phyloP scores from a whole-genome alignment of 1,284 basidiomycete genomes.

The Tilletia indica region DNA sequence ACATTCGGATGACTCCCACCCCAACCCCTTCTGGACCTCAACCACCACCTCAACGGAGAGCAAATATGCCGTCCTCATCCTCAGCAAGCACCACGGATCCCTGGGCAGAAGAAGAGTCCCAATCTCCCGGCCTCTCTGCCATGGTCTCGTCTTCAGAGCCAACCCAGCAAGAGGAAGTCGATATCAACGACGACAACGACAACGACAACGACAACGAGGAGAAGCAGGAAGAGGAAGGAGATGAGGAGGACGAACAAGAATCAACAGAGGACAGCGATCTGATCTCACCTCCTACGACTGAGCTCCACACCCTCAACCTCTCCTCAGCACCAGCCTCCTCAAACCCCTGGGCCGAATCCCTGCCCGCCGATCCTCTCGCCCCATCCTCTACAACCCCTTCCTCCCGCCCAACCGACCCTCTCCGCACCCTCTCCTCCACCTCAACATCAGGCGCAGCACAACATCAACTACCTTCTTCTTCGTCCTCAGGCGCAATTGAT shows the following conservation, averaged over 20 bases:
- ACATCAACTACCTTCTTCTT: not conserved
- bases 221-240: not conserved
- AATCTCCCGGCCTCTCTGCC: too few species aligned
- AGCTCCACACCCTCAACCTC: slow-evolving; percentile 5
- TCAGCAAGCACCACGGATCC: too few species aligned
- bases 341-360: slow-evolving; percentile 12
- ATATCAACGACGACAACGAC: not conserved
- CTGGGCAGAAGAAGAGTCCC: too few species aligned
- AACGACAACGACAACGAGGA: not conserved
- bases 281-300: not conserved
- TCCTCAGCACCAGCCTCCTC: not conserved
- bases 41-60: too few species aligned
- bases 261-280: not conserved
- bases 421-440: not conserved
- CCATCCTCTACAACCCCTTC: not conserved
- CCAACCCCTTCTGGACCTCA: too few species aligned
- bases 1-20: too few species aligned
- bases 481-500: not conserved
- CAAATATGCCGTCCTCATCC: too few species aligned
- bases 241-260: not conserved
- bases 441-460: not conserved
- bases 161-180: not conserved
- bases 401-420: not conserved
- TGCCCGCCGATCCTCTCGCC: not conserved
- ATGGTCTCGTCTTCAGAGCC: not conserved